Evolutionary conservation across 1,139 yeast genomes (phyloP).

Genomic region (Geotrichum fermentans): DNA sequence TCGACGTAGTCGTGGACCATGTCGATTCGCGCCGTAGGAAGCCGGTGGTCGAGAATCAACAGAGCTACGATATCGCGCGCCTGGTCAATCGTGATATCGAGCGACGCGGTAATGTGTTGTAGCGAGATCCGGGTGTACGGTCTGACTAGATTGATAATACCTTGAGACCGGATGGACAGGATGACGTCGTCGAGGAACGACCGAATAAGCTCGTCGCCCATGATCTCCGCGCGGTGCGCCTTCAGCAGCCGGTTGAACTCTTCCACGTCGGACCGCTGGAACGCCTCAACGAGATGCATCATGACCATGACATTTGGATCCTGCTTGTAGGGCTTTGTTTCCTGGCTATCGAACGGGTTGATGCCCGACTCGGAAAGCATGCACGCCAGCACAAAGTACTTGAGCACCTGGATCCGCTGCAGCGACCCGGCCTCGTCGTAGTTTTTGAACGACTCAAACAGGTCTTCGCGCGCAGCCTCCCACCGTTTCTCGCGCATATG

Average conservation of each 20-base stretch:
- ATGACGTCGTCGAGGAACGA: slow-evolving; percentile 35
- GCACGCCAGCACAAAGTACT: slow-evolving; percentile 60
- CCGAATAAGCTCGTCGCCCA: slow-evolving; percentile 31
- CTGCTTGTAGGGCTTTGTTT: slow-evolving; percentile 43
- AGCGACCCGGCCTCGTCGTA: slow-evolving; percentile 76
- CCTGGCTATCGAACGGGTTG: slow-evolving; percentile 58
- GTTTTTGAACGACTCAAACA: slow-evolving; percentile 68
- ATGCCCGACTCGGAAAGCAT: slow-evolving; percentile 59
- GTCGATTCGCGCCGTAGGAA: slow-evolving; percentile 46
- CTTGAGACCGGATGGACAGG: slow-evolving; percentile 35
- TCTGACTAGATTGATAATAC: slow-evolving; percentile 37
- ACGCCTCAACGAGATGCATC: slow-evolving; percentile 39
- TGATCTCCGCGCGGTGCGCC: slow-evolving; percentile 29
- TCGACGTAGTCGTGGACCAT: slow-evolving; percentile 16
- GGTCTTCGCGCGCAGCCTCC: slow-evolving; percentile 57
- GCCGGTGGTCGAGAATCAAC: slow-evolving; percentile 45
- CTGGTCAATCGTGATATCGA: slow-evolving; percentile 32
- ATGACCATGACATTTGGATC: slow-evolving; percentile 39
- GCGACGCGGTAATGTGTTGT: slow-evolving; percentile 32
- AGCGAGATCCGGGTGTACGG: slow-evolving; percentile 41
- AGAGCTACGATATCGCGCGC: slow-evolving; percentile 43
- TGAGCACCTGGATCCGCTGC: slow-evolving; percentile 50
- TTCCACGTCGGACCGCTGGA: slow-evolving; percentile 40
- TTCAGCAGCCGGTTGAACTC: slow-evolving; percentile 35
- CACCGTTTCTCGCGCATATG: slow-evolving; percentile 58